These are phyloP conservation scores for Bryoglossum gracile DNA, from an alignment of 495 filamentous ascomycete genomes.

Conservation along the genomic window DNA sequence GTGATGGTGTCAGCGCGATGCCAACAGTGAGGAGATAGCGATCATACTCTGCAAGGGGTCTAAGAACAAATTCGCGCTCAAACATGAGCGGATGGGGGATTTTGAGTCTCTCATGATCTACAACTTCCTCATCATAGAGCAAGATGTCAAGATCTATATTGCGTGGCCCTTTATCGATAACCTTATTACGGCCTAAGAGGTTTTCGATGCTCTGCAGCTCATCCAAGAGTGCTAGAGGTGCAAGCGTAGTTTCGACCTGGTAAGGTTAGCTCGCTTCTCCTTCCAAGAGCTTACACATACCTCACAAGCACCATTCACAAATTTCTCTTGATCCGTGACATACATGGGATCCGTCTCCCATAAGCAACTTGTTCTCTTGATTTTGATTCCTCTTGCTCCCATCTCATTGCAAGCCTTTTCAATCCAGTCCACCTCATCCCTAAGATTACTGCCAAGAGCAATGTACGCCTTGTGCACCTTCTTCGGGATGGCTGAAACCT, in stretches of 20 bases:
- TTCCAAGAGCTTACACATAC: conserved; percentile 34
- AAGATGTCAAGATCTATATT: conserved; percentile 94
- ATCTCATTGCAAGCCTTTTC: conserved; percentile 75
- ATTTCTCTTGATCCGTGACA: conserved; percentile 76
- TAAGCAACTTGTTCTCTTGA: conserved; percentile 75
- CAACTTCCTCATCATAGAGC: conserved; percentile 63
- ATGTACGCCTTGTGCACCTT: conserved; percentile 51
- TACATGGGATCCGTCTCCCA: conserved; percentile 98
- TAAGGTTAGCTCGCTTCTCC: not conserved
- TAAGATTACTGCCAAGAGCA: conserved; percentile 89
- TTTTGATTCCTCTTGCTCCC: conserved; percentile 58
- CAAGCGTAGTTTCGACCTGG: conserved; percentile 74
- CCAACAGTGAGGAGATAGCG: not conserved
- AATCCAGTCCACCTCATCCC: conserved; percentile 76
- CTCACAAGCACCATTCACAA: conserved; percentile 92
- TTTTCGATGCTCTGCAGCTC: conserved; percentile 78
- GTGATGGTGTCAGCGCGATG: conserved; percentile 4
- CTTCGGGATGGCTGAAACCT: no score
- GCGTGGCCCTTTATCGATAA: conserved; percentile 87
- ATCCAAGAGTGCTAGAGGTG: conserved; percentile 68
- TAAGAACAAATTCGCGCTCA: conserved; percentile 89
- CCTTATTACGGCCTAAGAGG: conserved; percentile 66
- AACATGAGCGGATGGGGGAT: conserved; percentile 82
- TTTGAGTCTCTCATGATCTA: conserved; percentile 63
- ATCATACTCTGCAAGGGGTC: conserved; percentile 76